Base-by-base conservation (phyloP, 116 monocot genomes). In the Dioscorea cayenensis region DNA sequence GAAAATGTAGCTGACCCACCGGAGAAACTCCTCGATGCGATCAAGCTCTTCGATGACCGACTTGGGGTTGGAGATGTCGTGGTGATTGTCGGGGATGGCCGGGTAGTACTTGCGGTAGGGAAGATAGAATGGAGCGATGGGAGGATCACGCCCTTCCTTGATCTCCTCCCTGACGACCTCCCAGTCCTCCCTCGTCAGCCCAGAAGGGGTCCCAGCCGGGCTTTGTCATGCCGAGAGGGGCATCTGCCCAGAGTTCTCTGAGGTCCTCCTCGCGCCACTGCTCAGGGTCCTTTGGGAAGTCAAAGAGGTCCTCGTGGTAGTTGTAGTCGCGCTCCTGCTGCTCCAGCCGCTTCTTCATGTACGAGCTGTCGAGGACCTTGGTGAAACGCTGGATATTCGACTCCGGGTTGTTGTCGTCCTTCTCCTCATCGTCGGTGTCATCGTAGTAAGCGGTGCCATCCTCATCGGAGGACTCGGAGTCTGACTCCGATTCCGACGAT, bases 31-130 rank as follows among this genome's bases (percentile, higher is more conserved):
- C 81, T 93, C 92, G 49, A 89, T 83, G 27, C 92, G 67, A 68
- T 93, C 92, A 37, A 93, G 84, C 82, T 93, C 92, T 77, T 93
- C 92, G 23, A 93, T 79, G 59, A 87, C 89, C 3, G 86, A 72
- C 78, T 83, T 89, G 9, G 92, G 86, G 28, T 67, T 89, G 23
- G 82, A 73, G 71, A 93, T 89, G 73, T 93, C 89, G 28, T 77
- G 49, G 84, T 89, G 86, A 71, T 89, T 86, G 49, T 93, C 83
- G 22, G 92, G 89, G 32, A 93, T 87, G 43, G 74, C 89, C 12
- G 89, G 92, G 74, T 72, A 88, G 63, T 18, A 64, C 77, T 83
- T 86, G 14, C 84, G 68, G 74, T 84, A 93, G 18, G 92, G 89
- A 1, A 93, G 38, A 66, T 93, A 93, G 66, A 89, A 93, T 1